These are phyloP conservation scores for Mycosarcoma maydis DNA, from an alignment of 1,284 basidiomycete species.

Conservation along the genomic window DNA sequence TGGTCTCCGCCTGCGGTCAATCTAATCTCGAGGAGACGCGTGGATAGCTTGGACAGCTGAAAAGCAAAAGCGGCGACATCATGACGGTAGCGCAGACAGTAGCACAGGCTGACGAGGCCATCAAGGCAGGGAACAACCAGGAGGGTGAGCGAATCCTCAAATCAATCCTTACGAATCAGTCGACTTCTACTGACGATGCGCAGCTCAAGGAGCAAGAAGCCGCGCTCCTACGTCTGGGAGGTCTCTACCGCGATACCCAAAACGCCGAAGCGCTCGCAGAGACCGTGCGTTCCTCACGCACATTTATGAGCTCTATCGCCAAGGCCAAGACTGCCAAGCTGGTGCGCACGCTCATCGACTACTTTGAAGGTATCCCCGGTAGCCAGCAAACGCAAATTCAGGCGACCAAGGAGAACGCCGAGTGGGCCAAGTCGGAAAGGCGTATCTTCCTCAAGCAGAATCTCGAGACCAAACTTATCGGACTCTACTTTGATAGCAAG, in stretches of 20 bases:
- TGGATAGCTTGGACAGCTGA: background rate
- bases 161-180: slow-evolving; percentile 49
- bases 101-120: slow-evolving; percentile 57
- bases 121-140: slow-evolving; percentile 50
- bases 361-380: slow-evolving; percentile 81
- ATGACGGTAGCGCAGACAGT: slow-evolving; percentile 52
- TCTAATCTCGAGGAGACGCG: background rate
- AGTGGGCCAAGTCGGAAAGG: slow-evolving; percentile 91
- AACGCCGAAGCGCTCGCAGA: slow-evolving; percentile 86
- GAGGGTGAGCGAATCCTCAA: slow-evolving; percentile 60
- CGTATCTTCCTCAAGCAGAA: slow-evolving; percentile 95
- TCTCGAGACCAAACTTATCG: slow-evolving; percentile 87
- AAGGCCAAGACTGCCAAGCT: slow-evolving; percentile 99
- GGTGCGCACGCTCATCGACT: slow-evolving; percentile 84
- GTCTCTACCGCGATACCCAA: slow-evolving; percentile 84
- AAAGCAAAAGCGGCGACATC: background rate
- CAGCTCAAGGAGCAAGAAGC: slow-evolving; percentile 82
- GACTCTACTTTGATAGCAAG: slow-evolving; percentile 80
- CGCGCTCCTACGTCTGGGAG: slow-evolving; percentile 85
- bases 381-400: slow-evolving; percentile 83
- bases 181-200: slow-evolving; percentile 70
- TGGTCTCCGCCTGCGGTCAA: too few species aligned
- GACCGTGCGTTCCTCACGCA: slow-evolving; percentile 84
- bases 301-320: slow-evolving; percentile 92
- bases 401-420: slow-evolving; percentile 87